Percentiles rank a stretch among this genome's conserved stretches.
Evolutionary conservation across 495 filamentous ascomycete genomes (phyloP).

Genomic region (Staphylotrichum longicolle): DNA sequence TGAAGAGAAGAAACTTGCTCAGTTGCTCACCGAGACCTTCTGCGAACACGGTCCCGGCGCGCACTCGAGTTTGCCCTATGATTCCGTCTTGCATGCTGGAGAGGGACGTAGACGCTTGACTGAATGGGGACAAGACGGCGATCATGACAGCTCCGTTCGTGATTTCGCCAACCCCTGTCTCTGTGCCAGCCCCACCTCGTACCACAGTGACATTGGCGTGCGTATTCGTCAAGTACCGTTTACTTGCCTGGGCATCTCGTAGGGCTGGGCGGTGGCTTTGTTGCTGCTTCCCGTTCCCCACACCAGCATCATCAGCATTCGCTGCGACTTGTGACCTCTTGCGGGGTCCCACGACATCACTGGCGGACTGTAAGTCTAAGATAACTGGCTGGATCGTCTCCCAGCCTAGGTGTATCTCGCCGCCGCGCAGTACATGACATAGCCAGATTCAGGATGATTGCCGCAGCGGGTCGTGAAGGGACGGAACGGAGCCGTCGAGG

Average conservation of each 20-base stretch:
- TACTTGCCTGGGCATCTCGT: slow-evolving; percentile 4
- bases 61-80: too few relatives aligned
- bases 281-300: slow-evolving; percentile 15
- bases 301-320: not conserved
- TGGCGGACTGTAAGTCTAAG: too few relatives aligned
- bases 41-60: too few relatives aligned
- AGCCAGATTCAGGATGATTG: not conserved
- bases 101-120: not conserved
- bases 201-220: slow-evolving; percentile 5
- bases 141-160: not conserved
- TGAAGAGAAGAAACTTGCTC: too few relatives aligned
- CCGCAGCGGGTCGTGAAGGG: not conserved
- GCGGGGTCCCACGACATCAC: slow-evolving; percentile 8
- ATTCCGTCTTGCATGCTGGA: not conserved
- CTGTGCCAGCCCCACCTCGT: not conserved
- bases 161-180: too few relatives aligned
- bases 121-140: slow-evolving; percentile 1
- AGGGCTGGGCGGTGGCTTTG: slow-evolving; percentile 20
- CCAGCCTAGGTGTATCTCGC: not conserved
- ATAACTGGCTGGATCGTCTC: not conserved
- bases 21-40: too few relatives aligned
- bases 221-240: slow-evolving; percentile 6
- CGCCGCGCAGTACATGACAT: too few relatives aligned
- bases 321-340: slow-evolving; percentile 2
- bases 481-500: not conserved